Percentiles rank a stretch among this genome's conserved stretches.
phyloP scores from a whole-genome alignment of 352 stramenopile species.

The Phytophthora crassamura region DNA sequence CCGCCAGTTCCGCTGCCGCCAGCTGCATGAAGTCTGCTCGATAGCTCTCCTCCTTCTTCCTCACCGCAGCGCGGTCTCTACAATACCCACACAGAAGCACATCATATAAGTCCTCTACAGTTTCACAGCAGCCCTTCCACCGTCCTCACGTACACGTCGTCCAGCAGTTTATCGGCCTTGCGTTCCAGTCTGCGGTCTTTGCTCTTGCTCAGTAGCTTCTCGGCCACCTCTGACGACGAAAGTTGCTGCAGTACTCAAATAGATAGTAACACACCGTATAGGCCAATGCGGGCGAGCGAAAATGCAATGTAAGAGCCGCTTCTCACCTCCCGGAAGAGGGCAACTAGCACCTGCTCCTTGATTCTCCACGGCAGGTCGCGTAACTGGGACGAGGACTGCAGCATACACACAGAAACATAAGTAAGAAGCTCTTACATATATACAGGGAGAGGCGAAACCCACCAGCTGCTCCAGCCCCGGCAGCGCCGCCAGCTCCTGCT shows the following conservation, averaged over 20 bases:
- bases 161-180: slow-evolving; percentile 57
- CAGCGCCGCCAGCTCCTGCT: slow-evolving; percentile 43
- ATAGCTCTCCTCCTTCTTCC: slow-evolving; percentile 67
- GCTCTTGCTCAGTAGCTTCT: slow-evolving; percentile 38
- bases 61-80: slow-evolving; percentile 47
- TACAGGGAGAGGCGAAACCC: background rate
- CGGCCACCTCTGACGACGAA: slow-evolving; percentile 45
- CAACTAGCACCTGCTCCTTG: slow-evolving; percentile 51
- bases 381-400: slow-evolving; percentile 50
- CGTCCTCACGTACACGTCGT: slow-evolving; percentile 26
- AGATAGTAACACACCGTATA: background rate
- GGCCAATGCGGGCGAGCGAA: too few species aligned
- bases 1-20: slow-evolving; percentile 54
- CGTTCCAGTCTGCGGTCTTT: slow-evolving; percentile 54
- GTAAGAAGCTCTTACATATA: background rate
- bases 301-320: background rate
- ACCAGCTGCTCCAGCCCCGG: slow-evolving; percentile 45
- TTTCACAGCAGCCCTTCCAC: background rate
- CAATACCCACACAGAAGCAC: background rate
- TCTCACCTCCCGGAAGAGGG: slow-evolving; percentile 67
- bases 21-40: slow-evolving; percentile 66
- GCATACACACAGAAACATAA: background rate
- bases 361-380: slow-evolving; percentile 57
- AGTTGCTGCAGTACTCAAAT: slow-evolving; percentile 37
- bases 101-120: background rate